phyloP scores from a whole-genome alignment of 1,284 basidiomycete species.

The Apiotrichum domesticum region DNA sequence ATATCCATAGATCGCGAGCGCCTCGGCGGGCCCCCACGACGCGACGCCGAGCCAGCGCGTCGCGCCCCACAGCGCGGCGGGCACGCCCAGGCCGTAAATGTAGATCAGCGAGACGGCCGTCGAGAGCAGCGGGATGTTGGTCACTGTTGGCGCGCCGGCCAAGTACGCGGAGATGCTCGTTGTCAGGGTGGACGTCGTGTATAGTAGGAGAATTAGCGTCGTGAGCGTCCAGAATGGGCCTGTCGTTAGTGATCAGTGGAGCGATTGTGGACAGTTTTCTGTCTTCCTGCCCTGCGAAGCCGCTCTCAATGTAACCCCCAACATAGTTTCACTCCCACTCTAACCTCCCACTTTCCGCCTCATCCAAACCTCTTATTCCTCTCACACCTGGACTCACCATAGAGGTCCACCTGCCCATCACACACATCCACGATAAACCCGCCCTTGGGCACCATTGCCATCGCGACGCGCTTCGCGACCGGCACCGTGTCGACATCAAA shows the following conservation, averaged over 20 bases:
- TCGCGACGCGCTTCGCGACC: slow-evolving; percentile 46
- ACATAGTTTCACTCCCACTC: too few relatives aligned
- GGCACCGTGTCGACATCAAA: slow-evolving; percentile 50
- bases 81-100: slow-evolving; percentile 72
- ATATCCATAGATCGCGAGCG: slow-evolving; percentile 52
- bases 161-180: slow-evolving; percentile 76
- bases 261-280: neutral
- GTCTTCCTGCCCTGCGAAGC: too few relatives aligned
- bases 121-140: slow-evolving; percentile 72
- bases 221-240: slow-evolving; percentile 95
- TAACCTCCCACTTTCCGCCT: too few relatives aligned
- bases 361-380: too few relatives aligned
- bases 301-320: too few relatives aligned
- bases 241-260: slow-evolving; percentile 15
- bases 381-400: slow-evolving; percentile 35
- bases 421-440: slow-evolving; percentile 49
- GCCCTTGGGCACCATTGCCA: slow-evolving; percentile 47
- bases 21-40: slow-evolving; percentile 76
- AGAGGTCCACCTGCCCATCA: slow-evolving; percentile 50
- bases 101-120: slow-evolving; percentile 79
- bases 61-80: slow-evolving; percentile 60
- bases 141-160: slow-evolving; percentile 43
- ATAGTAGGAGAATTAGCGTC: slow-evolving; percentile 81
- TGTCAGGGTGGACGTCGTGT: slow-evolving; percentile 82
- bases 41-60: slow-evolving; percentile 75